Evolutionary conservation across 176 grass and related monocot species (phyloP), one percentile per base, ranked within the genome.

Genomic region (Elymus sibiricus): DNA sequence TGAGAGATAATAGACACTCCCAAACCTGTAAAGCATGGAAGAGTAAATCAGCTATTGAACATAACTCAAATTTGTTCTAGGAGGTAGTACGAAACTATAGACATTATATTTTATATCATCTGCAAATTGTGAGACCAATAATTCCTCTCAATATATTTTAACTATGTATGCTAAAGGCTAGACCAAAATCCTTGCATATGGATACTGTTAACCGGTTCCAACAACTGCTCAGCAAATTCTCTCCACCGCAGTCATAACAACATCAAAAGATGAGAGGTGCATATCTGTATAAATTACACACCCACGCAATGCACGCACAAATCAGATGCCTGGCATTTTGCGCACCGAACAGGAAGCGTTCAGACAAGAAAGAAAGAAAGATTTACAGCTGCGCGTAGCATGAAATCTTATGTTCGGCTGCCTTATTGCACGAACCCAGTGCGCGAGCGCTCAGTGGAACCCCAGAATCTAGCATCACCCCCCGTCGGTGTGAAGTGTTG

Each of bases 21-120:
- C 22, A 77, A 26, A 65, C 69, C 89, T 87, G 79, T 43, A 84
- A 71, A 32, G 79, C 15, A 83, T n/a, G 21, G 1, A 61, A 56
- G 22, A 64, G 6, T 35, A 82, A 88, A 86, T 75, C 42, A 78
- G 27, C 13, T 31, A 61, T 24, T 34, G 35, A 70, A 34, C 77
- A 62, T 62, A 59, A 43, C 34, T 34, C 26, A 79, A 79, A 21
- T 34, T 40, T 58, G 55, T 44, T 62, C 55, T 32, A 83, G 24
- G n/a, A 83, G 35, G 35, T 83, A 53, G 35, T 83, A 53, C 12
- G 44, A 59, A 38, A 78, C 5, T 78, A 19, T 78, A 19, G 11
- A 78, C 1, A 78, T 15, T 60, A 53, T 58, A 29, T 29, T 59
- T 56, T 27, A 26, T 60, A 22, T 29, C 67, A 61, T 56, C 8